Evolutionary conservation across 768 basidiomycete genomes (phyloP).

Genomic region (Tylopilus subfusipes): DNA sequence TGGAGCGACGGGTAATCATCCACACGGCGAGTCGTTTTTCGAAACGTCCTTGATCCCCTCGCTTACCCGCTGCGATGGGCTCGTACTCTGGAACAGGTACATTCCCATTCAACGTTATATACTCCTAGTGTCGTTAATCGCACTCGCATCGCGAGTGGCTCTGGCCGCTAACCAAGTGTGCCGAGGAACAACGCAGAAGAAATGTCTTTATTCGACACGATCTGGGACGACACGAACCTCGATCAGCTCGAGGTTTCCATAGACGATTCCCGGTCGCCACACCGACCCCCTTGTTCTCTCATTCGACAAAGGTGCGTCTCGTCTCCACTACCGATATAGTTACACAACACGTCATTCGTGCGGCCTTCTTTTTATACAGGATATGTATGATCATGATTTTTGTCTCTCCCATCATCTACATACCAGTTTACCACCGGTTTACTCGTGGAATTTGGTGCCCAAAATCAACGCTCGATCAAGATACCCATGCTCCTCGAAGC

Average conservation of each 20-base stretch:
- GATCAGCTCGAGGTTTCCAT: conserved; percentile 45
- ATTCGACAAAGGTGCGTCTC: conserved; percentile 34
- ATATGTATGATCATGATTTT: too few species aligned
- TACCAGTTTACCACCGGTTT: too few species aligned
- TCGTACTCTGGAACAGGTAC: conserved; percentile 49
- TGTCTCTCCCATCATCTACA: too few species aligned
- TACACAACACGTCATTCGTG: too few species aligned
- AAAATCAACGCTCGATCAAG: conserved; percentile 51
- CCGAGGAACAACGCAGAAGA: conserved; percentile 44
- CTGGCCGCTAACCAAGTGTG: conserved; percentile 32
- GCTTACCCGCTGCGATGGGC: not conserved
- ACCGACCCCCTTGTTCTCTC: conserved; percentile 45
- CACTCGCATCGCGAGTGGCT: not conserved
- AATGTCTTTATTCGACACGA: conserved; percentile 31
- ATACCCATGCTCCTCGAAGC: conserved; percentile 48
- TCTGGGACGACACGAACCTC: conserved; percentile 48
- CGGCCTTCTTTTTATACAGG: too few species aligned
- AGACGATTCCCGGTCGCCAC: conserved; percentile 42
- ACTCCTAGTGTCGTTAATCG: too few species aligned
- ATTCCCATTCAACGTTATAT: not conserved
- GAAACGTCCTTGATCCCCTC: too few species aligned
- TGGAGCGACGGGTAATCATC: conserved; percentile 33
- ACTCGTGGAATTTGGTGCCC: conserved; percentile 5
- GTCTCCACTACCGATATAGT: too few species aligned
- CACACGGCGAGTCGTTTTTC: conserved; percentile 14